phyloP scores from a whole-genome alignment of 2,329 filamentous ascomycete species.

The Botrytis fabae region DNA sequence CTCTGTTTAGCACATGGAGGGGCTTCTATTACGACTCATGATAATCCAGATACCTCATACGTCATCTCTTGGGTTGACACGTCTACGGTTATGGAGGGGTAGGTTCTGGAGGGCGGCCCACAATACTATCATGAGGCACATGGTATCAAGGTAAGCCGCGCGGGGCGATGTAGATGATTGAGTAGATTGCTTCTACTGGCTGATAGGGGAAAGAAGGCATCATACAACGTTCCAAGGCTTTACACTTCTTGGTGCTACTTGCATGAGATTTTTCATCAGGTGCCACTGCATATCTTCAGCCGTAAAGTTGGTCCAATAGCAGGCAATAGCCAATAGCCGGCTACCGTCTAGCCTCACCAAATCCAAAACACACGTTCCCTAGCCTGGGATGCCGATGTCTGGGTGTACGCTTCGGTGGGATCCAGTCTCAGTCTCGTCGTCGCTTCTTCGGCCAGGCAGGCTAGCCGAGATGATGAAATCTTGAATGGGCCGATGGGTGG shows the following conservation, averaged over 20 bases:
- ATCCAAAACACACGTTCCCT: not conserved
- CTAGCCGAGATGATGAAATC: not conserved
- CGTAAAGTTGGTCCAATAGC: not conserved
- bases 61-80: not conserved
- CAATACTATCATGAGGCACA: not conserved
- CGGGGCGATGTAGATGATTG: not conserved
- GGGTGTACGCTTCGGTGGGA: not conserved
- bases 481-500: not conserved
- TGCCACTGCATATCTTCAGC: not conserved
- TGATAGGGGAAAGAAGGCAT: too few relatives aligned
- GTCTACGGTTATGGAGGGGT: not conserved
- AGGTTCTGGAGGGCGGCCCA: not conserved
- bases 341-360: not conserved
- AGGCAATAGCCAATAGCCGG: not conserved
- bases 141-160: too few relatives aligned
- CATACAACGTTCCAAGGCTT: too few relatives aligned
- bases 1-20: too few relatives aligned
- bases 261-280: conserved; percentile 1
- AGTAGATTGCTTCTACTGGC: not conserved
- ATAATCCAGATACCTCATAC: too few relatives aligned
- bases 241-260: not conserved
- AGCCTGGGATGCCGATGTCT: not conserved
- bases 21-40: too few relatives aligned
- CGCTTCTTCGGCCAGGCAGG: not conserved
- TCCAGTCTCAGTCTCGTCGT: not conserved